A percentile compares a stretch with the other conserved stretches of the same genome.
Conservation (phyloP, 106 monocot genomes). For the Dendrobium catenatum region DNA sequence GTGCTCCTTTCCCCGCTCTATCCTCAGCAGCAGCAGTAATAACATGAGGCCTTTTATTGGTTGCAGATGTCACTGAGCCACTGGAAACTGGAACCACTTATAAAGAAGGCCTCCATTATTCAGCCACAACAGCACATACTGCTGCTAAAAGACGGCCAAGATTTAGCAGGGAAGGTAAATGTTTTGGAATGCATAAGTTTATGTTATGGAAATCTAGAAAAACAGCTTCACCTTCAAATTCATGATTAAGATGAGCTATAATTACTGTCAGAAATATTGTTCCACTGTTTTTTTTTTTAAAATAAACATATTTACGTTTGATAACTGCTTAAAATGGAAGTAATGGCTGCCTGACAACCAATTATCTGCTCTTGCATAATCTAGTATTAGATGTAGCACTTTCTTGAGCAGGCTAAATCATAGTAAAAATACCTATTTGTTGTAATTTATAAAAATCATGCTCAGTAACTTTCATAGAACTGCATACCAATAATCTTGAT, state of each 20-base stretch:
- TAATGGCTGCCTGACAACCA: background rate
- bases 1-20: background rate
- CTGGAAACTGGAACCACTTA: constrained; percentile 6
- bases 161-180: constrained; percentile 36
- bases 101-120: constrained; percentile 15
- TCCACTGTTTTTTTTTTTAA: background rate
- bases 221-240: background rate
- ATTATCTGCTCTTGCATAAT: background rate
- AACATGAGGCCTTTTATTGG: background rate
- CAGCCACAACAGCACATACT: constrained; percentile 11
- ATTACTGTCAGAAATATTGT: background rate
- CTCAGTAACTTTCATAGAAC: background rate
- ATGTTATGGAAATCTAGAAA: background rate
- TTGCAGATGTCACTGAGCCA: constrained; percentile 12
- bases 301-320: background rate
- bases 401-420: background rate
- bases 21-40: background rate
- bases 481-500: background rate
- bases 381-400: background rate
- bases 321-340: background rate
- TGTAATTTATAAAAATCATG: background rate
- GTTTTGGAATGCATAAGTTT: background rate
- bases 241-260: background rate
- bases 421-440: background rate
- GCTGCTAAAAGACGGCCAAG: constrained; percentile 43